Evolutionary conservation across 2,329 filamentous ascomycete genomes (phyloP).

Genomic region (Colletotrichum karsti): DNA sequence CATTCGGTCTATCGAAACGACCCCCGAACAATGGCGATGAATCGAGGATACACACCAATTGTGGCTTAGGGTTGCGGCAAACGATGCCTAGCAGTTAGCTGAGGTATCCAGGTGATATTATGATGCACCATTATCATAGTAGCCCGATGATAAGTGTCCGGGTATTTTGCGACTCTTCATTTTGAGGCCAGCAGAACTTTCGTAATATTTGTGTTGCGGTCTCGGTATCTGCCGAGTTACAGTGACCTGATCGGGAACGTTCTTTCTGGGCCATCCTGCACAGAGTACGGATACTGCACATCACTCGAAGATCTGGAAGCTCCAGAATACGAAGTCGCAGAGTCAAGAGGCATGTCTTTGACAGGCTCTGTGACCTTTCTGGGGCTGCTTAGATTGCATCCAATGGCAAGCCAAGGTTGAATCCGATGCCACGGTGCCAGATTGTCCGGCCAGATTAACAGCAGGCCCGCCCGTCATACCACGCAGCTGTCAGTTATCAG

Average conservation of each 20-base stretch:
- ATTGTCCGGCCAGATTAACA: background rate
- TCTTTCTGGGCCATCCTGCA: too few relatives aligned
- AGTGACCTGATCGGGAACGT: too few relatives aligned
- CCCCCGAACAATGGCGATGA: conserved; percentile 2
- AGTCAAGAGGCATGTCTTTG: too few relatives aligned
- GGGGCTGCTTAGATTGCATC: background rate
- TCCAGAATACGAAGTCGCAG: background rate
- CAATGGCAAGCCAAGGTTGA: background rate
- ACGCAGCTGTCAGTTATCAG: conserved; percentile 22
- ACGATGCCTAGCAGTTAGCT: background rate
- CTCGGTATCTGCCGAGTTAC: too few relatives aligned
- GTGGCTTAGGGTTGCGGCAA: conserved; percentile 2
- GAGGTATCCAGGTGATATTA: background rate
- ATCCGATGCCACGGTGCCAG: conserved; percentile 8
- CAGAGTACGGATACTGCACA: too few relatives aligned
- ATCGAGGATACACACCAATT: background rate
- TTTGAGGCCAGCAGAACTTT: background rate
- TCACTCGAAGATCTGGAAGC: background rate
- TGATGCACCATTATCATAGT: background rate
- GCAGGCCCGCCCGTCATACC: conserved; percentile 1
- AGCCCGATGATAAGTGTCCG: background rate
- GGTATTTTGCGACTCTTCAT: background rate
- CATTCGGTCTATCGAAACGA: background rate
- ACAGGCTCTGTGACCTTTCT: background rate
- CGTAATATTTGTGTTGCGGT: too few relatives aligned